Percentiles rank a stretch among this genome's conserved stretches.
Evolutionary conservation across 495 filamentous ascomycete species (phyloP).

Genomic region (Pseudotulostoma volvatum): DNA sequence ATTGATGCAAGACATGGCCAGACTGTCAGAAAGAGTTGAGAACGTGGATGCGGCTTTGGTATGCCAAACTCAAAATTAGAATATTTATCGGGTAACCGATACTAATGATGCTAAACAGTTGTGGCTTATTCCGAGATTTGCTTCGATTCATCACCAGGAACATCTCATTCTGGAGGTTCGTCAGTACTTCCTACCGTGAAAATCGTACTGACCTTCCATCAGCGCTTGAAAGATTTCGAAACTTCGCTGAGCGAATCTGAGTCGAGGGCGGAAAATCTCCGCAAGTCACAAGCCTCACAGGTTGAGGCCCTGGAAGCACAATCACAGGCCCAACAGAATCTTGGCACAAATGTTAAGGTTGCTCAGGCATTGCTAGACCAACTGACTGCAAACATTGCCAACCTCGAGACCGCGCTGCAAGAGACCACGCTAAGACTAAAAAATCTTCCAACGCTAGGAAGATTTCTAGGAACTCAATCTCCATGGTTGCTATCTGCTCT

Average conservation of each 20-base stretch:
- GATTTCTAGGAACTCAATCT: constrained; percentile 8
- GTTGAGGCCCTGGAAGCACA: constrained; percentile 19
- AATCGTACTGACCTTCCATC: constrained; percentile 6
- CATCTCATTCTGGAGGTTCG: constrained; percentile 19
- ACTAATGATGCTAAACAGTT: constrained; percentile 10
- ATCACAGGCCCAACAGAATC: constrained; percentile 17
- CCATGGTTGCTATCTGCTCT: constrained; percentile 13
- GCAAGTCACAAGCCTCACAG: constrained; percentile 22
- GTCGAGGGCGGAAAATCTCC: constrained; percentile 18
- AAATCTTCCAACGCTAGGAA: constrained; percentile 10
- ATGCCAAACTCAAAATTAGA: constrained; percentile 7
- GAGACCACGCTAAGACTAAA: constrained; percentile 22
- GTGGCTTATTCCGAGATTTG: constrained; percentile 19
- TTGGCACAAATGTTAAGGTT: constrained; percentile 18
- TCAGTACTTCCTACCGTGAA: not conserved
- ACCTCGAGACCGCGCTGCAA: constrained; percentile 26
- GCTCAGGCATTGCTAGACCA: constrained; percentile 26
- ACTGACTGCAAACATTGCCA: constrained; percentile 19
- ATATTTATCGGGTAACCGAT: constrained; percentile 1
- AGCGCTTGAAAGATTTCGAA: constrained; percentile 25
- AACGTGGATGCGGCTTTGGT: constrained; percentile 8
- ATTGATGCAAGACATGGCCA: constrained; percentile 12
- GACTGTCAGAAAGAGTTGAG: constrained; percentile 16
- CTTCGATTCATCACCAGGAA: constrained; percentile 18
- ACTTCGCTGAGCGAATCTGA: constrained; percentile 20